phyloP scores from a whole-genome alignment of 1,139 yeast genomes.

The Yamadazyma trypodendri region DNA sequence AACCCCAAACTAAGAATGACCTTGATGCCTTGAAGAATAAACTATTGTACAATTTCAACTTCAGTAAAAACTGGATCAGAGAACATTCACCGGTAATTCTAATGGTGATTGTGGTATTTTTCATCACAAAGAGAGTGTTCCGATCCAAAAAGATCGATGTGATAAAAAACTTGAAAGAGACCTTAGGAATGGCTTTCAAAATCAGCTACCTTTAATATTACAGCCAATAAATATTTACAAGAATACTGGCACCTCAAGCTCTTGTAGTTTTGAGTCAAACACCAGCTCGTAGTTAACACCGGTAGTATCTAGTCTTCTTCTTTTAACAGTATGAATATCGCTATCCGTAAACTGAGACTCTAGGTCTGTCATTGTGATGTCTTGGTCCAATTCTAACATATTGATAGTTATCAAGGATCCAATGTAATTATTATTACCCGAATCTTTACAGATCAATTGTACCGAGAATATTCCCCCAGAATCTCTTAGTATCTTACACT shows the following conservation, averaged over 20 bases:
- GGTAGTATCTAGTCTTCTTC: conserved; percentile 8
- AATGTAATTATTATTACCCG: conserved; percentile 35
- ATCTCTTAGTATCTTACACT: conserved; percentile 62
- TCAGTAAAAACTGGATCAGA: conserved; percentile 21
- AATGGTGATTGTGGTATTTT: conserved; percentile 20
- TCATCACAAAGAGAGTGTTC: conserved; percentile 23
- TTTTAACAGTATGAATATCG: conserved; percentile 7
- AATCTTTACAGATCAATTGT: conserved; percentile 41
- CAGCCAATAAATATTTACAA: conserved; percentile 10
- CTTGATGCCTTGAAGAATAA: conserved; percentile 10
- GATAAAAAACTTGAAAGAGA: conserved; percentile 33
- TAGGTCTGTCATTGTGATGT: conserved; percentile 7
- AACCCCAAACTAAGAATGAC: conserved; percentile 3
- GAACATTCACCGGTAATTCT: conserved; percentile 32
- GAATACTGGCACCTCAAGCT: conserved; percentile 16
- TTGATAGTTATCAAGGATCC: conserved; percentile 66
- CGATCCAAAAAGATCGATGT: conserved; percentile 27
- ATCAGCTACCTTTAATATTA: conserved; percentile 34
- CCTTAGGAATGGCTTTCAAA: conserved; percentile 46
- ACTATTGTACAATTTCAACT: conserved; percentile 12
- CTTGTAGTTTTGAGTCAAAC: conserved; percentile 1
- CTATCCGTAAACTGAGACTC: conserved; percentile 9
- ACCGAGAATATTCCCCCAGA: conserved; percentile 51
- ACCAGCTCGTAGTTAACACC: too few relatives aligned
- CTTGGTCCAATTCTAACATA: conserved; percentile 44